Conservation (phyloP, 2,329 filamentous ascomycete species). For the Xylaria sp. region DNA sequence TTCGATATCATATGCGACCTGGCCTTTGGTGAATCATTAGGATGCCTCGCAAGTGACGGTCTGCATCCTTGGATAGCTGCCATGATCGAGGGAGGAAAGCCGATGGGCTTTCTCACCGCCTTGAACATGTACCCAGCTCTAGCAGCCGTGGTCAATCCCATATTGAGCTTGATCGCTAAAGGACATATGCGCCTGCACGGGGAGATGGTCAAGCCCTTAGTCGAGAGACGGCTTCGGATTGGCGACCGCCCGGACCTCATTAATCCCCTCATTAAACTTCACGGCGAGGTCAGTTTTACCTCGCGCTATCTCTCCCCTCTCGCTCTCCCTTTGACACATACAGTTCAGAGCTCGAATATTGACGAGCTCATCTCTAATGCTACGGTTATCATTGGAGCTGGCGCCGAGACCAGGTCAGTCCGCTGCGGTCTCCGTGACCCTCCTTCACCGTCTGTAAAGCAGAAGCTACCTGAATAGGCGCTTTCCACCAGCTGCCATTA, state of each 20-base stretch:
- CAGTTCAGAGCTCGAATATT: not conserved
- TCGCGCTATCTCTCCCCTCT: too few relatives aligned
- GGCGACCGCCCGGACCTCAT: not conserved
- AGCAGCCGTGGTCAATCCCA: not conserved
- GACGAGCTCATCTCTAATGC: not conserved
- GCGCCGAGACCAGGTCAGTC: not conserved
- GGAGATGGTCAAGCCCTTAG: not conserved
- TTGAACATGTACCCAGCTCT: not conserved
- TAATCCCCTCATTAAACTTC: not conserved
- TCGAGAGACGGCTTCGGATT: not conserved
- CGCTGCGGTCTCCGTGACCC: not conserved
- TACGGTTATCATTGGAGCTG: not conserved
- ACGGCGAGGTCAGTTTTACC: not conserved
- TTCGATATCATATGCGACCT: not conserved
- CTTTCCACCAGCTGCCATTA: not conserved
- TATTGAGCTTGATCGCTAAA: not conserved
- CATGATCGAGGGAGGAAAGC: slow-evolving; percentile 1
- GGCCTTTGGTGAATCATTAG: not conserved
- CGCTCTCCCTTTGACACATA: not conserved
- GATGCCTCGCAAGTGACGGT: not conserved
- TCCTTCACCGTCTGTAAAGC: not conserved
- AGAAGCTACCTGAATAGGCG: not conserved
- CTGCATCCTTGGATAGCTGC: not conserved
- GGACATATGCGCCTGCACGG: not conserved
- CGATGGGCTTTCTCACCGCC: not conserved